Percentiles rank a stretch among this genome's conserved stretches.
Evolutionary conservation across 1,284 basidiomycete species (phyloP).

Genomic region (Puccinia brachypodii): DNA sequence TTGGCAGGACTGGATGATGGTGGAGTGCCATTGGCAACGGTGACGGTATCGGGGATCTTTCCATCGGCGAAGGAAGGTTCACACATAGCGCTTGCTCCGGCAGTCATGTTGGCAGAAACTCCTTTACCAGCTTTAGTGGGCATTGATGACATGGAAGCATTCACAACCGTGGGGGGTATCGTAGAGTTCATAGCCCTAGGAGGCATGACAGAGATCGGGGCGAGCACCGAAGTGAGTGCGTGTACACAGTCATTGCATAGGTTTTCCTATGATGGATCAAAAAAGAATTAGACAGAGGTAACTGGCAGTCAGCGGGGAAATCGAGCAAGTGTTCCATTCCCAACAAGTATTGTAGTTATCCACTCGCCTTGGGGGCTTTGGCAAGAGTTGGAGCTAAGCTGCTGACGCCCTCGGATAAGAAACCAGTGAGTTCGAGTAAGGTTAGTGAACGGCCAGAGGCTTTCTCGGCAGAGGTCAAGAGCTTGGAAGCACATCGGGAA

Average conservation of each 20-base stretch:
- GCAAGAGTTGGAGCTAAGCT: conserved; percentile 2
- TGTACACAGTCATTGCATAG: conserved; percentile 27
- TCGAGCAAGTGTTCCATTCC: background rate
- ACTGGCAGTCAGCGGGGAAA: too few species aligned
- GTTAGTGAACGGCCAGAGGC: background rate
- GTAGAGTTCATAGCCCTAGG: background rate
- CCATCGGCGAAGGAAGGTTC: conserved; percentile 7
- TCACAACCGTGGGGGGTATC: too few species aligned
- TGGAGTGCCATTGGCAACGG: background rate
- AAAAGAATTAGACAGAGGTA: too few species aligned
- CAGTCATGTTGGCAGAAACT: background rate
- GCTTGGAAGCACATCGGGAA: conserved; percentile 8
- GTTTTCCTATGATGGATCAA: background rate
- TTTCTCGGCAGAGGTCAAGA: conserved; percentile 2
- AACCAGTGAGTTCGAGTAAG: background rate
- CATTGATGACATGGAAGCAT: background rate
- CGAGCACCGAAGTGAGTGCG: background rate
- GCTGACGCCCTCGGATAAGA: conserved; percentile 8
- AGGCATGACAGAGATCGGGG: background rate
- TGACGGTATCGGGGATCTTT: conserved; percentile 9
- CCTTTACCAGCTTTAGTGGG: too few species aligned
- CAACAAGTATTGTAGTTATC: too few species aligned
- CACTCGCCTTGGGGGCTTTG: conserved; percentile 16
- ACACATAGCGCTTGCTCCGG: background rate
- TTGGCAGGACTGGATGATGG: background rate